Percentiles rank a stretch among this genome's conserved stretches.
Evolutionary conservation across 1,284 basidiomycete genomes (phyloP).

Genomic region (Sporisorium graminicola): DNA sequence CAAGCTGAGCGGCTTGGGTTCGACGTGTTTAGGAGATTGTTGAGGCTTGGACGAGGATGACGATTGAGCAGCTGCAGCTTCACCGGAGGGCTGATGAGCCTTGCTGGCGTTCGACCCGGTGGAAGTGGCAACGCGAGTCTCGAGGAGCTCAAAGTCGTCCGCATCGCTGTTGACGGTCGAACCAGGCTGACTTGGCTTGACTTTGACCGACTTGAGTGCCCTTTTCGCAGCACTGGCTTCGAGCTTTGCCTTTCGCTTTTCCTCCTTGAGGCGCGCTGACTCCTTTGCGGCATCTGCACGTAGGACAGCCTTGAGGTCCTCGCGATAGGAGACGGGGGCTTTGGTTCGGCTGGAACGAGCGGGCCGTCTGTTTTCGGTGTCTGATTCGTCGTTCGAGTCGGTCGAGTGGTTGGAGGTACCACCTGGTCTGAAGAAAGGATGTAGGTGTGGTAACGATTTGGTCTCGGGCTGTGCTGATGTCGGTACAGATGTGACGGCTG

Average conservation of each 20-base stretch:
- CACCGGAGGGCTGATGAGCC: background rate
- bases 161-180: background rate
- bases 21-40: conserved; percentile 4
- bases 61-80: background rate
- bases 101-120: background rate
- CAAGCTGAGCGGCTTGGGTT: conserved; percentile 33
- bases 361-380: conserved; percentile 17
- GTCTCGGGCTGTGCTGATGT: background rate
- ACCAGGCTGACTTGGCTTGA: background rate
- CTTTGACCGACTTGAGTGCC: conserved; percentile 1
- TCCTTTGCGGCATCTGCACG: conserved; percentile 39
- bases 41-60: conserved; percentile 1
- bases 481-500: background rate
- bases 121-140: conserved; percentile 5
- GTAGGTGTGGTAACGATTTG: conserved; percentile 17
- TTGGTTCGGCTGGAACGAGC: conserved; percentile 27
- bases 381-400: conserved; percentile 7
- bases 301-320: conserved; percentile 52
- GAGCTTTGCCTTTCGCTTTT: conserved; percentile 15
- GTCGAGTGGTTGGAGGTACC: background rate
- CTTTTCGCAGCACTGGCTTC: conserved; percentile 16
- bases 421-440: conserved; percentile 31
- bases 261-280: conserved; percentile 19
- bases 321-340: conserved; percentile 37
- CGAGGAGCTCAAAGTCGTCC: conserved; percentile 31